phyloP scores from a whole-genome alignment of 352 stramenopile genomes.

The Pythium folliculosum region DNA sequence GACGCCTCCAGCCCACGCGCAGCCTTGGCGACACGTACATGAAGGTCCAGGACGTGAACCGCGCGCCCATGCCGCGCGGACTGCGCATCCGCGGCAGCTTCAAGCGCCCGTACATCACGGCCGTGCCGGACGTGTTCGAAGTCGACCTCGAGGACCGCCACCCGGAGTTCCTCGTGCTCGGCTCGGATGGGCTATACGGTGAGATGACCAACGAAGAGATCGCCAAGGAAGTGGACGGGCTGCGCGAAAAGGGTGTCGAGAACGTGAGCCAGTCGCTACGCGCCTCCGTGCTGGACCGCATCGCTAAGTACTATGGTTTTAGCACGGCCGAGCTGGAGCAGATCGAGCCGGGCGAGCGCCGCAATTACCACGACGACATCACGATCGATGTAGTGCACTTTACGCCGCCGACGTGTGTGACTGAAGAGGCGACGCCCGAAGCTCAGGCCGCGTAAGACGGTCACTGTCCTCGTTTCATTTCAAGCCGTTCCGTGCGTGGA shows the following conservation, averaged over 20 bases:
- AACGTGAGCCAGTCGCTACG: slow-evolving; percentile 61
- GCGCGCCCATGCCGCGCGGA: slow-evolving; percentile 56
- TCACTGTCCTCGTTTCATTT: background rate
- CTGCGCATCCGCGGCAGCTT: slow-evolving; percentile 61
- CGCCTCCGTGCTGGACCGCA: slow-evolving; percentile 46
- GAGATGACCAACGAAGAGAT: slow-evolving; percentile 71
- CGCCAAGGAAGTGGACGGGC: slow-evolving; percentile 44
- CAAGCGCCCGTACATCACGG: slow-evolving; percentile 60
- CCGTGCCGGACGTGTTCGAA: slow-evolving; percentile 68
- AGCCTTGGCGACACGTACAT: slow-evolving; percentile 75
- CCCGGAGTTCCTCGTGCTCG: slow-evolving; percentile 64
- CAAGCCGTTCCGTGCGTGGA: background rate
- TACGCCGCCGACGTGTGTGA: slow-evolving; percentile 26
- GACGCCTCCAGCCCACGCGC: slow-evolving; percentile 63
- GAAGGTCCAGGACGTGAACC: slow-evolving; percentile 76
- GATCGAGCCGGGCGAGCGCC: slow-evolving; percentile 54
- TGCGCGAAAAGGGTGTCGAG: slow-evolving; percentile 48
- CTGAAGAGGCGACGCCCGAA: background rate
- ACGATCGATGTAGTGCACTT: slow-evolving; percentile 76
- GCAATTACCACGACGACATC: slow-evolving; percentile 76
- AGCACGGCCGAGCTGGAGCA: slow-evolving; percentile 47
- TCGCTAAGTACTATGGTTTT: slow-evolving; percentile 58
- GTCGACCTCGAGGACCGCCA: slow-evolving; percentile 49
- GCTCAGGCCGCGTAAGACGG: slow-evolving; percentile 25
- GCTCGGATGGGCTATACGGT: slow-evolving; percentile 62